These are phyloP conservation scores for Volutella citrinella DNA, from an alignment of 2,329 filamentous ascomycete genomes.

Conservation along the genomic window DNA sequence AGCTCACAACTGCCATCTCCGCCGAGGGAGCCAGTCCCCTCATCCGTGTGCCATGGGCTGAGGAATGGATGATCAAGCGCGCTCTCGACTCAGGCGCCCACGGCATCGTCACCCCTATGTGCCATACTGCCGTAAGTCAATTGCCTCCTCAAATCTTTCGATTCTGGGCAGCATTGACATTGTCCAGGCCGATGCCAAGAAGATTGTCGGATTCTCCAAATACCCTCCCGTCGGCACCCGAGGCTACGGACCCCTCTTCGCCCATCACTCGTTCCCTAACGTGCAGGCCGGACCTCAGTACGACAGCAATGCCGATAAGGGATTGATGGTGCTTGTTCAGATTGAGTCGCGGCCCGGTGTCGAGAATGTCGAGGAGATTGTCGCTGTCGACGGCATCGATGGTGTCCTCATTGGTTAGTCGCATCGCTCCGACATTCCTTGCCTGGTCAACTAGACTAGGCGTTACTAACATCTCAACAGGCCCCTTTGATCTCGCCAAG, in stretches of 20 bases:
- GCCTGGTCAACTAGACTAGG: too few species aligned
- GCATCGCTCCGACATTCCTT: not conserved
- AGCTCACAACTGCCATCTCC: conserved; percentile 5
- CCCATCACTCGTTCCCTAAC: conserved; percentile 4
- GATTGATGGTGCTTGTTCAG: conserved; percentile 7
- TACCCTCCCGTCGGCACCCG: conserved; percentile 9
- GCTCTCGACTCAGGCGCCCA: conserved; percentile 8
- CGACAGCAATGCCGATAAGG: conserved; percentile 4
- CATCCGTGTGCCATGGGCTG: conserved; percentile 7
- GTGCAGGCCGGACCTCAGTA: conserved; percentile 4
- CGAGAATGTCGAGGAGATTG: conserved; percentile 10
- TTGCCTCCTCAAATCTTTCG: too few species aligned
- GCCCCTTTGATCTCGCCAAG: conserved; percentile 9
- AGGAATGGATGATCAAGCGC: conserved; percentile 12
- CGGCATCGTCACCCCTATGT: conserved; percentile 9
- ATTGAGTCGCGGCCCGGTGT: conserved; percentile 8
- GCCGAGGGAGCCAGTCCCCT: conserved; percentile 8
- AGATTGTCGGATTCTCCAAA: conserved; percentile 9
- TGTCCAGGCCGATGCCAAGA: conserved; percentile 6
- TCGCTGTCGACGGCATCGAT: conserved; percentile 4
- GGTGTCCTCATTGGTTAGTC: conserved; percentile 8
- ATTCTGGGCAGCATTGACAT: not conserved
- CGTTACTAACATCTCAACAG: conserved; percentile 1
- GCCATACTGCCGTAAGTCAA: conserved; percentile 5
- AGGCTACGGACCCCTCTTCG: conserved; percentile 9